phyloP scores from a whole-genome alignment of 2,329 filamentous ascomycete genomes.

The Claviceps purpurea region DNA sequence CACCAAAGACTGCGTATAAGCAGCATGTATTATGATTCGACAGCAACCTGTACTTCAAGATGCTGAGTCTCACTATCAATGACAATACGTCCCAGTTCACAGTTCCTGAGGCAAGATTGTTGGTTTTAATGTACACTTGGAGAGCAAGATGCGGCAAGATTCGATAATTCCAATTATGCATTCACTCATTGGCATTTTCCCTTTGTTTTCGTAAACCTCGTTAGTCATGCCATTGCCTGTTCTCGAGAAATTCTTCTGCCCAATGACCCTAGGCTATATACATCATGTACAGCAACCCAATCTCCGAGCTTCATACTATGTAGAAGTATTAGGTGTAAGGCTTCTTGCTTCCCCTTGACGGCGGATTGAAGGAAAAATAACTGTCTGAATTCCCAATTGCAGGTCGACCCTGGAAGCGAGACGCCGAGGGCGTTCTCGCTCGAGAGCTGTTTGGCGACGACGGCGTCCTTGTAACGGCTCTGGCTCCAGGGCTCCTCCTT shows the following conservation, averaged over 20 bases:
- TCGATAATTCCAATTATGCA: too few species aligned
- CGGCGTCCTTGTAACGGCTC: constrained; percentile 9
- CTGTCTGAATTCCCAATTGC: constrained; percentile 19
- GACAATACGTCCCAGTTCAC: too few species aligned
- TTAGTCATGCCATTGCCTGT: too few species aligned
- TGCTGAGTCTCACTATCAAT: too few species aligned
- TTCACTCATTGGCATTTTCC: too few species aligned
- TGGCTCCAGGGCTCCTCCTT: constrained; percentile 21
- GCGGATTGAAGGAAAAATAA: constrained; percentile 27
- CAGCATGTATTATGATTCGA: too few species aligned
- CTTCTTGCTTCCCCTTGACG: constrained; percentile 21
- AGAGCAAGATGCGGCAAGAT: too few species aligned
- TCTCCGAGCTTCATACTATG: background rate
- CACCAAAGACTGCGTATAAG: too few species aligned
- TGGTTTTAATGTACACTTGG: too few species aligned
- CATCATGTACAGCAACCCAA: background rate
- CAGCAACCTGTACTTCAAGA: too few species aligned
- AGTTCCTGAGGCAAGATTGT: too few species aligned
- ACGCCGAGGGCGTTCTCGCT: constrained; percentile 32
- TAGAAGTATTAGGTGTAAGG: background rate
- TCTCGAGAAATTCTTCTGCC: background rate
- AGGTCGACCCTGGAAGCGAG: constrained; percentile 18
- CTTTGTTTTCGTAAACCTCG: too few species aligned
- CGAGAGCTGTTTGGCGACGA: constrained; percentile 34
- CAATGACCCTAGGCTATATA: background rate